Base-by-base conservation (phyloP, 306 rosid genomes). In the Begonia loranthoides region DNA sequence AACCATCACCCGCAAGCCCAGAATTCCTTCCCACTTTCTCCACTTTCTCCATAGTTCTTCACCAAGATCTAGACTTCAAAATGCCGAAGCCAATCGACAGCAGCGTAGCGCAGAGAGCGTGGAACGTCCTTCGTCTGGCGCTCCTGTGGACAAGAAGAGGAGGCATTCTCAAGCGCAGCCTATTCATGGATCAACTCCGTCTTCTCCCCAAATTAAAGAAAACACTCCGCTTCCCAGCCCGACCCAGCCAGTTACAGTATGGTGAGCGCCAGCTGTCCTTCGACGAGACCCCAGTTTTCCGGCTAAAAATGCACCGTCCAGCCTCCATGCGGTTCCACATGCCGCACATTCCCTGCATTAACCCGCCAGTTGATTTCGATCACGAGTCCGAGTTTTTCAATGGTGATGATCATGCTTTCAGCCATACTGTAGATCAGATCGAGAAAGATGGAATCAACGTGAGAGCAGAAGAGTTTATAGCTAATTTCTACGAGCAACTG, bases 381-480 rank as follows among this genome's bases (percentile, higher is more conserved):
- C 79, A 64, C 15, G 93, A 70, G 33, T 79, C 70, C 4, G 62
- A 68, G 2, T 54, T 58, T 7, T 51, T 1, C 1, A 33, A 5
- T 3, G 38, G 22, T 11, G 45, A 14, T 17, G 38, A 21, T 39
- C 57, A n/a, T 2, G 24, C 14, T 12, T 28, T 43, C 43, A 54
- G 50, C 9, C 53, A 57, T 9, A 76, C 10, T 3, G 39, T 33
- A 2, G 80, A 58, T 43, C 59, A 76, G 69, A 63, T 49, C 12
- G 55, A 41, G 9, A 59, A 40, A 15, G 58, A 70, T 50, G 84
- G 61, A 60, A 62, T 89, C 52, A 93, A 89, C 56, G 43, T 24
- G 64, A 77, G 59, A 54, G 97, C 95, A 0, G 95, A 90, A 43
- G 89, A 85, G 82, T 90, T 90, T 61, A 90, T 85, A 50, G 83